A percentile compares a stretch with the other conserved stretches of the same genome.
phyloP scores from a whole-genome alignment of 2,329 filamentous ascomycete species.

The Epichloe coenophiala region DNA sequence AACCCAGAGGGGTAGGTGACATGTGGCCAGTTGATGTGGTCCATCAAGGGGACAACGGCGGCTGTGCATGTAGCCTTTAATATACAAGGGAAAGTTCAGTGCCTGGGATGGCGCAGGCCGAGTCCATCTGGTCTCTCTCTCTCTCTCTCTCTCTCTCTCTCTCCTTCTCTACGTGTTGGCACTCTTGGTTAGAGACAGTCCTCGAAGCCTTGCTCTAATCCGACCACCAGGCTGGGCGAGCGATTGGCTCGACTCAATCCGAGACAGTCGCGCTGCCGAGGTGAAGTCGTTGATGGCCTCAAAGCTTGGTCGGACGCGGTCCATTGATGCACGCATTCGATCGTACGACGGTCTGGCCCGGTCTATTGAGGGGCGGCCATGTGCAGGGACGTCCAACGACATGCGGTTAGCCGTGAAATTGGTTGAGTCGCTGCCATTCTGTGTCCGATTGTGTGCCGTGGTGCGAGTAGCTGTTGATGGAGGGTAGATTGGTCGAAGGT shows the following conservation, averaged over 20 bases:
- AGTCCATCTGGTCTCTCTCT: conserved; percentile 11
- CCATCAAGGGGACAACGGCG: not conserved
- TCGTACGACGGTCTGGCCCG: conserved; percentile 75
- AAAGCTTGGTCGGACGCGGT: conserved; percentile 69
- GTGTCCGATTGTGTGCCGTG: conserved; percentile 64
- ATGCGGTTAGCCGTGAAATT: conserved; percentile 63
- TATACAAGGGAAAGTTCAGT: conserved; percentile 14
- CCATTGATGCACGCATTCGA: conserved; percentile 74
- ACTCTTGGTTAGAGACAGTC: conserved; percentile 29
- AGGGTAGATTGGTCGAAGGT: conserved; percentile 84
- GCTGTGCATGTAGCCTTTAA: conserved; percentile 5
- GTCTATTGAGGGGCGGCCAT: conserved; percentile 45
- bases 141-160: too few relatives aligned
- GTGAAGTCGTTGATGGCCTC: conserved; percentile 87
- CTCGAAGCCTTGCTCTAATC: conserved; percentile 26
- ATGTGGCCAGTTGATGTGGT: not conserved
- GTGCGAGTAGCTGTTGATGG: conserved; percentile 72
- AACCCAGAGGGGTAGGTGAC: not conserved
- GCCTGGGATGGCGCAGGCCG: conserved; percentile 3
- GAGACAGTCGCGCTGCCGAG: conserved; percentile 68
- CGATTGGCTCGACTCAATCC: conserved; percentile 64
- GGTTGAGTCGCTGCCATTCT: conserved; percentile 88
- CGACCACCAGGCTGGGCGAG: conserved; percentile 11
- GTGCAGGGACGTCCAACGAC: conserved; percentile 28
- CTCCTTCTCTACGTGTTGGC: conserved; percentile 25